Conservation (phyloP, 2,329 filamentous ascomycete genomes). For the Pseudocercospora vitis region DNA sequence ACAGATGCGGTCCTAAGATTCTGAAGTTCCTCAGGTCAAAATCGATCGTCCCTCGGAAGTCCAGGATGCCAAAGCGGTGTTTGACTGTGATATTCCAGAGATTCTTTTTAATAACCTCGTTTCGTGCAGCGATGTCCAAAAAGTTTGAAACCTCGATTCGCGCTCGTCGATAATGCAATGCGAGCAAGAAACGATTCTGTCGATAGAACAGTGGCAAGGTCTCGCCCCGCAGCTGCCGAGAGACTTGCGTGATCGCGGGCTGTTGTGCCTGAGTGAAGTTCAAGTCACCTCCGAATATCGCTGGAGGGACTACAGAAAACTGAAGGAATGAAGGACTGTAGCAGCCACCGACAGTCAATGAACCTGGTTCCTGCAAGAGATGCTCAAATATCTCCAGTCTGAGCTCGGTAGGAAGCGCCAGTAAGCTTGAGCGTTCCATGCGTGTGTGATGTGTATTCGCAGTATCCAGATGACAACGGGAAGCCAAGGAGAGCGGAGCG, state of each 20-base stretch:
- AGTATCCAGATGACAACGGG: too few relatives aligned
- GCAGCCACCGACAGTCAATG: constrained; percentile 15
- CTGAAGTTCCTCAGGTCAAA: constrained; percentile 17
- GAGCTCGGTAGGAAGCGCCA: constrained; percentile 22
- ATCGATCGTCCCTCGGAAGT: constrained; percentile 20
- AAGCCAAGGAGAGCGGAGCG: too few relatives aligned
- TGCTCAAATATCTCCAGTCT: constrained; percentile 22
- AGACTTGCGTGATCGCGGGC: constrained; percentile 15
- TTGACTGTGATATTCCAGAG: constrained; percentile 16
- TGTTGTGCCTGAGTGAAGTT: constrained; percentile 10
- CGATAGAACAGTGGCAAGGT: constrained; percentile 20
- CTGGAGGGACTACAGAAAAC: constrained; percentile 9
- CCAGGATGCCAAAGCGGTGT: constrained; percentile 21
- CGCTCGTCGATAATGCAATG: constrained; percentile 17
- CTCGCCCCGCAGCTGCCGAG: constrained; percentile 16
- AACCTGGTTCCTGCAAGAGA: constrained; percentile 5
- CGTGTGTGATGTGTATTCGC: too few relatives aligned
- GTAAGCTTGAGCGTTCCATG: constrained; percentile 11
- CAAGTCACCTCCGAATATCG: constrained; percentile 9
- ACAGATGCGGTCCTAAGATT: constrained; percentile 16
- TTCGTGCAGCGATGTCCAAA: constrained; percentile 5
- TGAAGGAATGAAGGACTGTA: constrained; percentile 9
- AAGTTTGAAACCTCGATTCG: constrained; percentile 15
- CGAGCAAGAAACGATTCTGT: constrained; percentile 18
- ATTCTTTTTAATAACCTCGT: constrained; percentile 10